phyloP scores from a whole-genome alignment of 352 stramenopile species.

The Halophytophthora batemanensis region DNA sequence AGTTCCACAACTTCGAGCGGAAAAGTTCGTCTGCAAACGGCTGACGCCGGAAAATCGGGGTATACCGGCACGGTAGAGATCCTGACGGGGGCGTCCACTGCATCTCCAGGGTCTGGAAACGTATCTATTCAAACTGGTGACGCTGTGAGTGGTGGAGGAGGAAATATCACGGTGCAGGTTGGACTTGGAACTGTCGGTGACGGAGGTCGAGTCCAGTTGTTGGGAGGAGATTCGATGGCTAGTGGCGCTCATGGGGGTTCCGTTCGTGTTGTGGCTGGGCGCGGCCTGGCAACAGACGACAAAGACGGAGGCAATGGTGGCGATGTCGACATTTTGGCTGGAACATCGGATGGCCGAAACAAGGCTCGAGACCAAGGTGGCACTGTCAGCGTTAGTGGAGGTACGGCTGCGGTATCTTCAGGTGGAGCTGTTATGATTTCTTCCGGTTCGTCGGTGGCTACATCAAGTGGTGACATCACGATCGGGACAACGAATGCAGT shows the following conservation, averaged over 20 bases:
- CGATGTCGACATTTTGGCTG: constrained; percentile 44
- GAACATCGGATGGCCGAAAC: constrained; percentile 40
- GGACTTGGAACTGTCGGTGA: constrained; percentile 41
- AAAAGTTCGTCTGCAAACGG: constrained; percentile 36
- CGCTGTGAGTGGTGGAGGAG: constrained; percentile 42
- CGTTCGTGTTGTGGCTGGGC: constrained; percentile 46
- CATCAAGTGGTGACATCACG: constrained; percentile 43
- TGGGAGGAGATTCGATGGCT: constrained; percentile 41
- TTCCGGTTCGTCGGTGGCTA: constrained; percentile 32
- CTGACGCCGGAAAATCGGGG: constrained; percentile 52
- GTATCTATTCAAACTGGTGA: constrained; percentile 64
- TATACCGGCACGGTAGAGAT: constrained; percentile 77
- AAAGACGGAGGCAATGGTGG: constrained; percentile 61
- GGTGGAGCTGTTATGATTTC: constrained; percentile 44
- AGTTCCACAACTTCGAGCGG: constrained; percentile 57
- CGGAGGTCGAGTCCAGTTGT: constrained; percentile 48
- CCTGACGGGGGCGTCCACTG: constrained; percentile 53
- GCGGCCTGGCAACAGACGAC: constrained; percentile 39
- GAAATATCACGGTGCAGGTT: constrained; percentile 56
- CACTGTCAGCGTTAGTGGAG: constrained; percentile 33
- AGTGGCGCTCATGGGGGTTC: constrained; percentile 35
- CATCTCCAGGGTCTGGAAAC: constrained; percentile 50
- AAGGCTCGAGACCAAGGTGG: constrained; percentile 34
- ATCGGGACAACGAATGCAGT: constrained; percentile 31
- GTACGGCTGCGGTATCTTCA: constrained; percentile 31